Percentiles rank a stretch among this genome's conserved stretches.
These are phyloP conservation scores for Candida smagusa DNA, from an alignment of 1,139 yeast species.

Conservation along the genomic window DNA sequence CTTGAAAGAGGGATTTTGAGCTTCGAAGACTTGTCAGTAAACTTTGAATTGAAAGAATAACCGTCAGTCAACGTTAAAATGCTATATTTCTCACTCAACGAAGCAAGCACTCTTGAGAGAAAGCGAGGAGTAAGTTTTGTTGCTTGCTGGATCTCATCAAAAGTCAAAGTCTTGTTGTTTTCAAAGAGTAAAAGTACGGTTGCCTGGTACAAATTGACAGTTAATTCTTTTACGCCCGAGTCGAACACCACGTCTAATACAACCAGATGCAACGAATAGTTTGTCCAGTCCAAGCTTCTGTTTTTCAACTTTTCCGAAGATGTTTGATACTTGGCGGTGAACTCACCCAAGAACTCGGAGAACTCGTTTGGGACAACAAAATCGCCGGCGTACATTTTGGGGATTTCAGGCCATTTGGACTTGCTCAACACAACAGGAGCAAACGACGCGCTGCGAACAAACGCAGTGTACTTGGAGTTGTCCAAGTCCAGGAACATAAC, in stretches of 20 bases:
- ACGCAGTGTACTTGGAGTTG: constrained; percentile 7
- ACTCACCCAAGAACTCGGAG: constrained; percentile 9
- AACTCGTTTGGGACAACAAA: constrained; percentile 10
- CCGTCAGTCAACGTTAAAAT: constrained; percentile 16
- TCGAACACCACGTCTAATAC: constrained; percentile 26
- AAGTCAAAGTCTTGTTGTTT: constrained; percentile 14
- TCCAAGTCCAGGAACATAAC: constrained; percentile 35
- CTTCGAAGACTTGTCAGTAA: constrained; percentile 27
- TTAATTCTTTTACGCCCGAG: constrained; percentile 31
- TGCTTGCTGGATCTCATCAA: constrained; percentile 16
- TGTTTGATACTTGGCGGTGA: constrained; percentile 10
- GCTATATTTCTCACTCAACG: constrained; percentile 31
- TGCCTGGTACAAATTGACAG: constrained; percentile 39
- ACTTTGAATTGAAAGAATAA: constrained; percentile 23
- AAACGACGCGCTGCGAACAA: constrained; percentile 20
- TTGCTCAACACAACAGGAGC: constrained; percentile 33
- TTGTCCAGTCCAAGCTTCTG: constrained; percentile 21
- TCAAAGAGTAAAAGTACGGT: constrained; percentile 30
- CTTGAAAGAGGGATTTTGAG: constrained; percentile 33
- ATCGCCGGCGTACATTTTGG: constrained; percentile 21
- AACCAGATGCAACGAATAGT: constrained; percentile 32
- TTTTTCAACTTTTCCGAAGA: constrained; percentile 12
- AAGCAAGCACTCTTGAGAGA: constrained; percentile 24
- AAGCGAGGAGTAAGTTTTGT: constrained; percentile 28
- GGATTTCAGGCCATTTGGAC: constrained; percentile 43